Percentiles rank a stretch among this genome's conserved stretches.
phyloP scores from a whole-genome alignment of 2,329 filamentous ascomycete genomes.

The Talaromyces islandicus region DNA sequence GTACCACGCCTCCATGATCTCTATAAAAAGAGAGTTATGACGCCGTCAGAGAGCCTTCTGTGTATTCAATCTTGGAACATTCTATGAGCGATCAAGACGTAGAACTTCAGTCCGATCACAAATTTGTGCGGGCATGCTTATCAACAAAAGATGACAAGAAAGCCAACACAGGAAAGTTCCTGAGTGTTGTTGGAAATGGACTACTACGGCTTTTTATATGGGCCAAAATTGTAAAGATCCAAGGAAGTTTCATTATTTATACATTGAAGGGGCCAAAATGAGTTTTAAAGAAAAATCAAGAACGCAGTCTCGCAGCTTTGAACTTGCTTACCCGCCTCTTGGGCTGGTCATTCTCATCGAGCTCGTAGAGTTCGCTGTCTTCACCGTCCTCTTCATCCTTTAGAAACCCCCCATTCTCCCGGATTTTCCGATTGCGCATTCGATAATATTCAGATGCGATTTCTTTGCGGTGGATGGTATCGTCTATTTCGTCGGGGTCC shows the following conservation, averaged over 20 bases:
- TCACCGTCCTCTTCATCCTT: slow-evolving; percentile 66
- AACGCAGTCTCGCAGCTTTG: slow-evolving; percentile 40
- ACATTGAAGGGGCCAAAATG: neutral
- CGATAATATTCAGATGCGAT: slow-evolving; percentile 78
- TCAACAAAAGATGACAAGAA: neutral
- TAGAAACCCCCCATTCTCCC: slow-evolving; percentile 75
- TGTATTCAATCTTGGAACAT: slow-evolving; percentile 11
- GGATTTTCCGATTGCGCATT: slow-evolving; percentile 75
- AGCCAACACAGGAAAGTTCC: neutral
- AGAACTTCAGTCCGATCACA: neutral
- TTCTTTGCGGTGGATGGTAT: slow-evolving; percentile 66
- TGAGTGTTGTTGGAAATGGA: neutral
- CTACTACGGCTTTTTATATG: neutral
- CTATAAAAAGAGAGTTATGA: slow-evolving; percentile 1
- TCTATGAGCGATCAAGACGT: slow-evolving; percentile 7
- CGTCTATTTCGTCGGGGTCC: slow-evolving; percentile 64
- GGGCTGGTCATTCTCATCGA: slow-evolving; percentile 18
- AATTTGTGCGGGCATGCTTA: neutral
- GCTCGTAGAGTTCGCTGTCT: slow-evolving; percentile 57
- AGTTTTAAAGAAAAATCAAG: slow-evolving; percentile 7
- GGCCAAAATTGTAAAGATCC: neutral
- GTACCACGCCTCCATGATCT: slow-evolving; percentile 15
- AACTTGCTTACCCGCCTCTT: slow-evolving; percentile 41
- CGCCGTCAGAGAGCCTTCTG: slow-evolving; percentile 15
- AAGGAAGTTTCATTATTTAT: neutral